phyloP scores from a whole-genome alignment of 257 asterid species.

The Buddleja alternifolia region DNA sequence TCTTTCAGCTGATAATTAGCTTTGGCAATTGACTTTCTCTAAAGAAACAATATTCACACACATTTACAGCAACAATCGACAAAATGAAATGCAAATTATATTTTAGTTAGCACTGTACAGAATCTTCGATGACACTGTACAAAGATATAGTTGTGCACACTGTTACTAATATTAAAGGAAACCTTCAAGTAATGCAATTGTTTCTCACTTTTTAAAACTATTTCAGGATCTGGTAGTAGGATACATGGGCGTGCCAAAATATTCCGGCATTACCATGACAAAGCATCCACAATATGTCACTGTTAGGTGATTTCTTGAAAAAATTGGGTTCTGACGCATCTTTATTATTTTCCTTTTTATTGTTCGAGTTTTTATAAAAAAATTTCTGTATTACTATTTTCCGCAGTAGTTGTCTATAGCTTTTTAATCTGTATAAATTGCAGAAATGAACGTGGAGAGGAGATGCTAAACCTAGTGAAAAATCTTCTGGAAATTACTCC shows the following conservation, averaged over 20 bases:
- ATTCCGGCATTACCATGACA: slow-evolving; percentile 83
- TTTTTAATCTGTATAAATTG: slow-evolving; percentile 36
- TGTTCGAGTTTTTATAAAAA: background rate
- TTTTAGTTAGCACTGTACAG: background rate
- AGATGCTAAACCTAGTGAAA: slow-evolving; percentile 87
- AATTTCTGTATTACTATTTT: slow-evolving; percentile 17
- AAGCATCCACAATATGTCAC: slow-evolving; percentile 97
- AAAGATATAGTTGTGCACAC: background rate
- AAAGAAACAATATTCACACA: background rate
- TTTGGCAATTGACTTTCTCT: background rate
- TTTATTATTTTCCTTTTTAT: background rate
- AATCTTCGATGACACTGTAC: background rate
- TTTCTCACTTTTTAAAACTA: slow-evolving; percentile 26
- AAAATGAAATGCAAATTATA: background rate
- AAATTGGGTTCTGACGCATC: background rate
- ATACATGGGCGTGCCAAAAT: slow-evolving; percentile 98
- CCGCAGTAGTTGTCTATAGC: slow-evolving; percentile 12
- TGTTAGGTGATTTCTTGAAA: slow-evolving; percentile 61
- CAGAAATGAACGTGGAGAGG: slow-evolving; percentile 95
- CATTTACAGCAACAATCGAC: background rate
- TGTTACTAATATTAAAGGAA: background rate
- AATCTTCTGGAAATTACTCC: slow-evolving; percentile 93
- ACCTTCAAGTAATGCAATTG: slow-evolving; percentile 17
- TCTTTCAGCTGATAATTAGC: background rate
- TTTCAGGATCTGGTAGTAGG: slow-evolving; percentile 98